A percentile compares a stretch with the other conserved stretches of the same genome.
Evolutionary conservation across 805 yeast species (phyloP).

Genomic region (Cyberlindnera veronae): DNA sequence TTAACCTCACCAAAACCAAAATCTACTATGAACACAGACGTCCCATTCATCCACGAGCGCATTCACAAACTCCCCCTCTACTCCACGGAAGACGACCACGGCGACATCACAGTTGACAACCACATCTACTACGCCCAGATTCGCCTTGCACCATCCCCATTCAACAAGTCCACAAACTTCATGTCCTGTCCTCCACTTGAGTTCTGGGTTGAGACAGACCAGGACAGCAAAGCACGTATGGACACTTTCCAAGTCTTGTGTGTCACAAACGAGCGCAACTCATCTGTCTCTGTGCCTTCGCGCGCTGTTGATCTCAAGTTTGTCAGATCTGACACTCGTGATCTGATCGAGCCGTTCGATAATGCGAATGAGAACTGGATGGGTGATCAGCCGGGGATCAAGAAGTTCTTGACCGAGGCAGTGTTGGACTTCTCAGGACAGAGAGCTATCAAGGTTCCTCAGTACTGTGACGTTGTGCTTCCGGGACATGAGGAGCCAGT

Average conservation of each 20-base stretch:
- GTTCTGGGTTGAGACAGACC: constrained; percentile 47
- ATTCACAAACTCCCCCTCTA: constrained; percentile 17
- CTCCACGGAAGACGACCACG: constrained; percentile 8
- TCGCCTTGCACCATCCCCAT: constrained; percentile 44
- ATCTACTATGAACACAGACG: constrained; percentile 19
- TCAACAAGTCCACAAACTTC: constrained; percentile 25
- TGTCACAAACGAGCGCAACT: constrained; percentile 42
- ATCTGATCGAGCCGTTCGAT: constrained; percentile 16
- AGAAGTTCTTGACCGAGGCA: constrained; percentile 36
- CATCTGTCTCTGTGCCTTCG: constrained; percentile 41
- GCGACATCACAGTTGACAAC: constrained; percentile 22
- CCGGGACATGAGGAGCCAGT: constrained; percentile 35
- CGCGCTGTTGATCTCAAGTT: constrained; percentile 43
- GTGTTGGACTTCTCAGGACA: constrained; percentile 40
- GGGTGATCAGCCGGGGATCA: constrained; percentile 40
- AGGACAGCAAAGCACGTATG: constrained; percentile 32
- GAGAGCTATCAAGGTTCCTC: constrained; percentile 35
- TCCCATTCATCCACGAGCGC: constrained; percentile 21
- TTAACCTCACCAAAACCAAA: constrained; percentile 2
- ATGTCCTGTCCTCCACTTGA: constrained; percentile 50
- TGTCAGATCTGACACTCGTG: constrained; percentile 17
- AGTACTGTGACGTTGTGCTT: constrained; percentile 36
- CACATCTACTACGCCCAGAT: constrained; percentile 40
- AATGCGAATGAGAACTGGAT: constrained; percentile 21
- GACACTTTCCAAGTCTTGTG: constrained; percentile 38